These are phyloP conservation scores for Globisporangium canariense DNA, from an alignment of 352 stramenopile genomes.

Conservation along the genomic window DNA sequence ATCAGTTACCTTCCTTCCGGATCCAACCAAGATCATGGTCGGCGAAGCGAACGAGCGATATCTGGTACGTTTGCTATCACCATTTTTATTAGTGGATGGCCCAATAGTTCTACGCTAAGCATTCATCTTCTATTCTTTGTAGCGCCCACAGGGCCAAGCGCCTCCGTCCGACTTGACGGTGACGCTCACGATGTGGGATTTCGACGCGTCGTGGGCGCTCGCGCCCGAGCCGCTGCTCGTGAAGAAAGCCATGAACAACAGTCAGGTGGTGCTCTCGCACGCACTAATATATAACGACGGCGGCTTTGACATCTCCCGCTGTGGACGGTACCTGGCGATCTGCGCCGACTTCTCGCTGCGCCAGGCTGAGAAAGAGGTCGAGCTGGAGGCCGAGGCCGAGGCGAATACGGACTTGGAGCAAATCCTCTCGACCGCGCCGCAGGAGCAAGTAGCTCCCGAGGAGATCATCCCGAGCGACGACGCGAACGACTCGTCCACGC, in stretches of 20 bases:
- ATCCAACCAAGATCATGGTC: conserved; percentile 91
- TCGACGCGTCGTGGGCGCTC: conserved; percentile 83
- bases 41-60: conserved; percentile 92
- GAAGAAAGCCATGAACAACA: conserved; percentile 86
- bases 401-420: conserved; percentile 70
- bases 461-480: conserved; percentile 58
- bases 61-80: conserved; percentile 39
- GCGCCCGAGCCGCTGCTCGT: conserved; percentile 63
- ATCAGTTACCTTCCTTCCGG: conserved; percentile 92
- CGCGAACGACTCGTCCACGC: conserved; percentile 56
- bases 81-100: neutral
- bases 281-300: conserved; percentile 97
- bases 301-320: conserved; percentile 95
- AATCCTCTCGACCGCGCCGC: conserved; percentile 60
- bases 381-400: conserved; percentile 77
- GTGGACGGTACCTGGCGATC: conserved; percentile 92
- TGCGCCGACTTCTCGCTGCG: conserved; percentile 93
- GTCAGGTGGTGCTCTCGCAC: conserved; percentile 82
- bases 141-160: conserved; percentile 74
- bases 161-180: conserved; percentile 89
- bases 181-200: conserved; percentile 94
- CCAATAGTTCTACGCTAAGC: neutral
- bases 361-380: conserved; percentile 84
- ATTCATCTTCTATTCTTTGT: conserved; percentile 4
- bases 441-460: conserved; percentile 46